phyloP scores from a whole-genome alignment of 1,284 basidiomycete species.

The Tilletiopsis washingtonensis region DNA sequence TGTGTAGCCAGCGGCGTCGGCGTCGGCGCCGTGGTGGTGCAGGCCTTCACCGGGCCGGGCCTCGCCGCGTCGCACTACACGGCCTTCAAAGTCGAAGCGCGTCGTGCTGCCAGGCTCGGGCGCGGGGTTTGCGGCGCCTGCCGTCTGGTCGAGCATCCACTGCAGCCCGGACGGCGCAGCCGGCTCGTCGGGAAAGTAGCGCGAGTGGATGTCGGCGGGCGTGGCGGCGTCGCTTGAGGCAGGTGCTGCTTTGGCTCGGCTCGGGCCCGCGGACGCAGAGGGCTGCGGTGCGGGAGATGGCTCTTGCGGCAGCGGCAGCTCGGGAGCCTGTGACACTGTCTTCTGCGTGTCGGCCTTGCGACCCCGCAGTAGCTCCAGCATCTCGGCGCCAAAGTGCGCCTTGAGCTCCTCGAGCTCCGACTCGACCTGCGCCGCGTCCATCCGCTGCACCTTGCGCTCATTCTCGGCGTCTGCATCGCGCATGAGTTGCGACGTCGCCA shows the following conservation, averaged over 20 bases:
- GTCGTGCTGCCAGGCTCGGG: conserved; percentile 2
- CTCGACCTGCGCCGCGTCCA: conserved; percentile 27
- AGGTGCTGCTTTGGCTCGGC: neutral
- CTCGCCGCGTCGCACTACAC: conserved; percentile 12
- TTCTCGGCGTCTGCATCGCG: conserved; percentile 28
- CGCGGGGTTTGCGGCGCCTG: neutral
- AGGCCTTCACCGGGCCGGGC: conserved; percentile 54
- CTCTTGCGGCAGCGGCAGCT: conserved; percentile 3
- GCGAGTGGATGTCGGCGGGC: conserved; percentile 56
- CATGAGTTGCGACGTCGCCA: conserved; percentile 21
- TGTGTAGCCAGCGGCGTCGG: conserved; percentile 78
- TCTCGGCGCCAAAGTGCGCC: conserved; percentile 30
- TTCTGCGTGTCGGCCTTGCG: conserved; percentile 9
- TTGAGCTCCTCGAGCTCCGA: conserved; percentile 31
- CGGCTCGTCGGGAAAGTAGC: conserved; percentile 68
- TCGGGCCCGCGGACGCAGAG: neutral
- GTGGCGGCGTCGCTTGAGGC: neutral
- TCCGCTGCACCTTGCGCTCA: conserved; percentile 25
- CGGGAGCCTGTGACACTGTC: conserved; percentile 1
- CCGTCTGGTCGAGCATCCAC: conserved; percentile 27
- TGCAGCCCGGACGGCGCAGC: conserved; percentile 23
- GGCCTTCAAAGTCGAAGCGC: conserved; percentile 37
- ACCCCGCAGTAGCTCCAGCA: conserved; percentile 26
- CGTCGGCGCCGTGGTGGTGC: conserved; percentile 71
- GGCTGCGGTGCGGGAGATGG: neutral